Evolutionary conservation across 108 stramenopile genomes (phyloP), one percentile per base, ranked within the genome.

Genomic region (Nitzschia inconspicua): DNA sequence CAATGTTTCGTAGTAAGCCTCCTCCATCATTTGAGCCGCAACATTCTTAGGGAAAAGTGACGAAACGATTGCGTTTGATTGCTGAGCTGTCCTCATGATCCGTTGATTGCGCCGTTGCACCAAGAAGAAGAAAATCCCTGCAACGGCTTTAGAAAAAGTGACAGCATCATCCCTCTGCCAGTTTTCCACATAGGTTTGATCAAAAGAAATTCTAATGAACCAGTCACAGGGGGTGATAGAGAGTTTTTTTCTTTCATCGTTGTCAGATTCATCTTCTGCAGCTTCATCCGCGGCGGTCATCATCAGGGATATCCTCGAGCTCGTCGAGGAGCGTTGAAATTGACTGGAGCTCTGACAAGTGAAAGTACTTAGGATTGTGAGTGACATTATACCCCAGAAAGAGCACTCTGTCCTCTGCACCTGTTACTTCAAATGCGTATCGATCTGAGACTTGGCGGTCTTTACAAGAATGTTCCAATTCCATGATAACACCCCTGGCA

Each of bases 401-500:
- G 11, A 39, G 37, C 11, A 39, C 14, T 11, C 14, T 14, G 37
- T 14, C n/a, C n/a, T n/a, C n/a, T n/a, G n/a, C 50, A 34, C 35
- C 24, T 23, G 14, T 37, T 4, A 44, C 64, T 26, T 63, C 62
- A 22, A 5, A 34, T 47, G 53, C 70, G n/a, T 48, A 32, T 7
- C 63, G 16, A 1, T 24, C 16, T 26, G 47, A 73, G 4, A 64
- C 53, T 25, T 44, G 44, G 18, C 40, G 4, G 19, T 66, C 44
- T 20, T 50, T 50, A 34, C 57, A 49, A n/a, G 65, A 60, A 26
- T 65, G 68, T 23, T 58, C 43, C 0, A 86, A 34, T 5, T 83
- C 85, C 32, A 79, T 69, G 32, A 54, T 48, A 36, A 86, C 53
- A 0, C 79, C 85, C 32, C 71, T 57, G 49, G 63, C 65, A 44